Evolutionary conservation across 164 flowering plant species (phyloP), one percentile per base, ranked within the genome.

Genomic region (Vitis rotundifolia): DNA sequence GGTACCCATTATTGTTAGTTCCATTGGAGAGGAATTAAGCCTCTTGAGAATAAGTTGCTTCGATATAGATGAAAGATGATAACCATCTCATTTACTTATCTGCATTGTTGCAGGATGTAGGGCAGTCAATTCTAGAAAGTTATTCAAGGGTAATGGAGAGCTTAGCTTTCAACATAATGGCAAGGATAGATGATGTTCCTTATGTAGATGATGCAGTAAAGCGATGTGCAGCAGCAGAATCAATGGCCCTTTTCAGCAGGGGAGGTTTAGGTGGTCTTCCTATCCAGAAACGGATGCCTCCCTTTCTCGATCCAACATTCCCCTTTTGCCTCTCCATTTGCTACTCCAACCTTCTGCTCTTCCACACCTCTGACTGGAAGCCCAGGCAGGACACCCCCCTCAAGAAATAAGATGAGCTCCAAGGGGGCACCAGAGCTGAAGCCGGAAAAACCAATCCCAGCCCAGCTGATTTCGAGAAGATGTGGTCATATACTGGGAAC

Each of bases 71-170:
- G 67, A n/a, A 6, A 64, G 29, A 49, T 49, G 48, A n/a, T 13
- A 28, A 18, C 6, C 11, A 49, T 31, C 5, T 64, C 9, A 11
- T 13, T 22, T 55, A n/a, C 11, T 64, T 37, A 37, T 37, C 44
- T 37, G 44, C 7, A 3, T 61, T 48, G 9, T 63, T 70, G 72
- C 86, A 89, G 94, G 94, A 89, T 77, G 90, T 89, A 7, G 94
- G 94, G 55, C 91, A 89, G 63, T 79, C 94, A 12, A 89, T 89
- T 48, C 87, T 89, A 8, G 94, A 89, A 77, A 89, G 94, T 81
- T 89, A 89, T 72, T 89, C 94, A 48, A 82, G 94, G 76, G 91
- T 87, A 51, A 85, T 83, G 88, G 93, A 89, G 77, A 87, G 91
- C 75, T 72, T 86, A 81, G 93, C 93, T 15, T 89, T 87, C 76